Percentiles rank a stretch among this genome's conserved stretches.
Conservation (phyloP, 345 rosid species). For the Clarkia xantiana region DNA sequence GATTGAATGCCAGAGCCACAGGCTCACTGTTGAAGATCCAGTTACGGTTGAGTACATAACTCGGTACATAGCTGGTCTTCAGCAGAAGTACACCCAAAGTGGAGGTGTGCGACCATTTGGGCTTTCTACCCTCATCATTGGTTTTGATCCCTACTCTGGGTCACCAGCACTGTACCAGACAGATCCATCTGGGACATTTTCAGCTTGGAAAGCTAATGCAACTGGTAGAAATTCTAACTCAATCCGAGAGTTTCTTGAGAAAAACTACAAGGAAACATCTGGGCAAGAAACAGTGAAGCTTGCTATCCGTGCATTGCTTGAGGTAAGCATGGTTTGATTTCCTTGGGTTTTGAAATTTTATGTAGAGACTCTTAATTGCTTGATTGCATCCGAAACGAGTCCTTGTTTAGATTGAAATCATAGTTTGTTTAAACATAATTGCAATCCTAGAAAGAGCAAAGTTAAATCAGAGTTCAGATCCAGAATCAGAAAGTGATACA, state of each 20-base stretch:
- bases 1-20: conserved; percentile 50
- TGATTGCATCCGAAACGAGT: neutral
- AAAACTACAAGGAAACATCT: conserved; percentile 69
- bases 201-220: conserved; percentile 95
- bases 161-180: conserved; percentile 69
- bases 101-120: conserved; percentile 71
- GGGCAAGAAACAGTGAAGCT: conserved; percentile 83
- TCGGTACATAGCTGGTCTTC: conserved; percentile 77
- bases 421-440: too few relatives aligned
- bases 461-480: too few relatives aligned
- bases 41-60: conserved; percentile 88
- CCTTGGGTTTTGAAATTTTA: neutral
- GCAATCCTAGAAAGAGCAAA: too few relatives aligned
- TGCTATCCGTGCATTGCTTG: conserved; percentile 84
- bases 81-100: conserved; percentile 90
- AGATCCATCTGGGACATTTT: conserved; percentile 94
- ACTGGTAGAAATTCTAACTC: conserved; percentile 92
- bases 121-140: conserved; percentile 34
- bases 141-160: conserved; percentile 68
- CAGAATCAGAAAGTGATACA: too few relatives aligned
- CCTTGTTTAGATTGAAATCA: too few relatives aligned
- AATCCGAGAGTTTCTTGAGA: conserved; percentile 73
- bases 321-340: conserved; percentile 31
- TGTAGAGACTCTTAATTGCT: neutral
- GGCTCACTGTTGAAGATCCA: conserved; percentile 89